Evolutionary conservation across 441 rosid genomes (phyloP), one percentile per base, ranked within the genome.

Genomic region (Mallotus japonicus): DNA sequence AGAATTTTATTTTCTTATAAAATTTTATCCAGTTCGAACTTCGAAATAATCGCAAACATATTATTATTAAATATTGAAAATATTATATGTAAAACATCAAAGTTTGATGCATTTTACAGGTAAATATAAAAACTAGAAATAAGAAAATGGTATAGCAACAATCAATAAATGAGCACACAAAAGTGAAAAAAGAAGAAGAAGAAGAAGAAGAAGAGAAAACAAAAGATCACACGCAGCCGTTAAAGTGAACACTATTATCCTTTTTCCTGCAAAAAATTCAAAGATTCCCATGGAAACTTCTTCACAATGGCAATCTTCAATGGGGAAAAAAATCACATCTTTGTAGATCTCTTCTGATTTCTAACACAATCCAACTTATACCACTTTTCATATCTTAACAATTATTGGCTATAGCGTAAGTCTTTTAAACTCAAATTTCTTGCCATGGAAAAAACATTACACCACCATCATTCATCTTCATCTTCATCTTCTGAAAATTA

Each of bases 281-380:
- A 79, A 76, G 82, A 78, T 70, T 58, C 66, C 66, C 62, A 22
- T 17, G 51, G 70, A 56, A 78, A 60, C 74, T 63, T 73, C 51
- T 69, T 72, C 40, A 46, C 28, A 1, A 32, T 72, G 69, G 46
- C 58, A 62, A 61, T 60, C 55, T 49, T 64, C 66, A 56, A 37
- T 73, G 64, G 9, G 79, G 82, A 74, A 78, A 76, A 6, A 76
- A 56, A 78, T 78, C 74, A 69, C 68, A 65, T 65, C 68, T 69
- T 37, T 32, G 5, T 59, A 76, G 82, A 78, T 80, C 68, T 80
- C 68, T 78, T 73, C 67, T 46, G 76, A 65, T 76, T 14, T 56
- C 59, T 42, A 73, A 73, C 78, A 73, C 69, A 83, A 80, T 83
- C 78, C 75, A 69, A 70, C 28, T 74, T 6, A 44, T 64, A 49